These are phyloP conservation scores for Solanum etuberosum DNA, from an alignment of 257 asterid genomes.

Conservation along the genomic window DNA sequence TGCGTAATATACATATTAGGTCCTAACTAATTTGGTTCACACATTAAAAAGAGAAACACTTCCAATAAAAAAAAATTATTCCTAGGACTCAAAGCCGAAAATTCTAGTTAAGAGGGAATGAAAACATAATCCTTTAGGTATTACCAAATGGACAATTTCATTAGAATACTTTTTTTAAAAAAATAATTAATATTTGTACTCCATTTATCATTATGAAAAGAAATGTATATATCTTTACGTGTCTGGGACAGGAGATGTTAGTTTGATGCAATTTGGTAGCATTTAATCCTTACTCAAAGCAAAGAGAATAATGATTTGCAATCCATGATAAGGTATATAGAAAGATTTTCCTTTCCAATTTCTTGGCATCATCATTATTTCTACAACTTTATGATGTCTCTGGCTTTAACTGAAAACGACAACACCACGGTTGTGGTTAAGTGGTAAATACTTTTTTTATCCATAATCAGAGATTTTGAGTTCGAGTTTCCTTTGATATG, in stretches of 20 bases:
- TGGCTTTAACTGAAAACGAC: not conserved
- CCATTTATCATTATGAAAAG: not conserved
- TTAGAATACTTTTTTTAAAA: not conserved
- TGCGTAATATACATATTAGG: not conserved
- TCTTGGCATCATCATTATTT: not conserved
- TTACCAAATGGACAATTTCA: not conserved
- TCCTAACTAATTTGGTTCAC: not conserved
- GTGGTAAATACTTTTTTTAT: no score
- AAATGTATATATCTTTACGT: not conserved
- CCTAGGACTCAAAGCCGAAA: not conserved
- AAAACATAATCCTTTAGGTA: not conserved
- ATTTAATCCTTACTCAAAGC: not conserved
- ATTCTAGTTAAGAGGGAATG: not conserved
- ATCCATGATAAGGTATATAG: not conserved
- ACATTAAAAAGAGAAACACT: not conserved
- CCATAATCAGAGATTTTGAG: not conserved
- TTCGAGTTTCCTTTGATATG: no score
- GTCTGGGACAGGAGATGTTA: not conserved
- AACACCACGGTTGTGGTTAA: not conserved
- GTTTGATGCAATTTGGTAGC: not conserved
- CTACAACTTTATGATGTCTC: not conserved
- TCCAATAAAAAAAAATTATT: not conserved
- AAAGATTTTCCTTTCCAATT: not conserved
- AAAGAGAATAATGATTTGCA: not conserved
- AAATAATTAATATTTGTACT: not conserved